phyloP scores from a whole-genome alignment of 1,284 basidiomycete species.

The Malassezia sp. region DNA sequence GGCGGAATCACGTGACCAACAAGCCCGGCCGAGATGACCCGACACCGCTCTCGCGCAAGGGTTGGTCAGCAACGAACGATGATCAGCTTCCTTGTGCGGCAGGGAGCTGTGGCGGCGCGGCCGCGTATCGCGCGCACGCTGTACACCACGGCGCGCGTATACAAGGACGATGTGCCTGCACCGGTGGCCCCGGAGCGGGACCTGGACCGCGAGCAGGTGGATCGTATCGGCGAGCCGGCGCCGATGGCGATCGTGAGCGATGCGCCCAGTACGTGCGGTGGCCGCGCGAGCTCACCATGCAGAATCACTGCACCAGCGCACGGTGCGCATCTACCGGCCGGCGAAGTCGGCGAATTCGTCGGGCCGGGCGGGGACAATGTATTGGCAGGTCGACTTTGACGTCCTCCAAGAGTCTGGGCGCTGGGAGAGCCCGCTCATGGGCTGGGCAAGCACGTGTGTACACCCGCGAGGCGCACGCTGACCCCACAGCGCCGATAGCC shows the following conservation, averaged over 20 bases:
- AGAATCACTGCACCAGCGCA: slow-evolving; percentile 60
- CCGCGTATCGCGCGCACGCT: slow-evolving; percentile 2
- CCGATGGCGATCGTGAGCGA: slow-evolving; percentile 12
- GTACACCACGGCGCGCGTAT: neutral
- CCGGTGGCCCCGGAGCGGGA: slow-evolving; percentile 1
- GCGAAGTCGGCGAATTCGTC: slow-evolving; percentile 92
- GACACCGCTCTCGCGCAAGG: neutral
- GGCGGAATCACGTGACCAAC: slow-evolving; percentile 8
- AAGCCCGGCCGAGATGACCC: neutral
- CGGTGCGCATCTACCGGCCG: slow-evolving; percentile 85
- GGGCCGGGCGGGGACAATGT: slow-evolving; percentile 67
- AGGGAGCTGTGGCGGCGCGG: neutral
- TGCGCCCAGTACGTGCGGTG: slow-evolving; percentile 11
- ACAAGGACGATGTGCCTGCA: slow-evolving; percentile 1
- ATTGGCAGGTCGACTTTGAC: slow-evolving; percentile 94
- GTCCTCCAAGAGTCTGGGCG: slow-evolving; percentile 72
- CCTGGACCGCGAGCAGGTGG: slow-evolving; percentile 14
- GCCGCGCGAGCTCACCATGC: neutral
- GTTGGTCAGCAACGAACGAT: neutral
- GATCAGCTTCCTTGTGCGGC: too few species aligned
- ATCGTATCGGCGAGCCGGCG: slow-evolving; percentile 14
- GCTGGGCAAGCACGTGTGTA: slow-evolving; percentile 57
- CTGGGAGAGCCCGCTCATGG: slow-evolving; percentile 99
- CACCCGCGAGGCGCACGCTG: neutral
- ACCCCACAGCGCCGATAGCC: slow-evolving; percentile 71